These are phyloP conservation scores for Hyaloperonospora arabidopsidis DNA, from an alignment of 352 stramenopile genomes.

Conservation along the genomic window DNA sequence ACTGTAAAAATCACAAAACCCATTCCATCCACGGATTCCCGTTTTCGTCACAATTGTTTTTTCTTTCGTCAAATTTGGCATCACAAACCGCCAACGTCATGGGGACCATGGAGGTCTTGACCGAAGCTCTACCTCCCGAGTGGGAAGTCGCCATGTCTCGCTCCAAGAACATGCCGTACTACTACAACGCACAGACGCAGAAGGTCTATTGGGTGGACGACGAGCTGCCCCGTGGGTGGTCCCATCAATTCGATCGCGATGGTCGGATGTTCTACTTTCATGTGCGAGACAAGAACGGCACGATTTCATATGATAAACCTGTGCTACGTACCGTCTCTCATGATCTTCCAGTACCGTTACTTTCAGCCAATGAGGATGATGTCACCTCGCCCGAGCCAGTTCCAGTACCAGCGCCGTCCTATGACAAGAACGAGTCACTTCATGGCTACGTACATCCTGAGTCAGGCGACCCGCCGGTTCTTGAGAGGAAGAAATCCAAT, in stretches of 20 bases:
- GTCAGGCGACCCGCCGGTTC: constrained; percentile 11
- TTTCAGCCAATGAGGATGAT: not conserved
- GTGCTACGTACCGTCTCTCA: constrained; percentile 29
- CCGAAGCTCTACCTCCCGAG: constrained; percentile 54
- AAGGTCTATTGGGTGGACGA: constrained; percentile 83
- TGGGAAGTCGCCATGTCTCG: constrained; percentile 77
- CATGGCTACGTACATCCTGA: constrained; percentile 3
- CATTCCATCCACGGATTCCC: no score
- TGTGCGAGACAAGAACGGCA: constrained; percentile 59
- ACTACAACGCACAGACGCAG: constrained; percentile 67
- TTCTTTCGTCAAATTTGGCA: no score
- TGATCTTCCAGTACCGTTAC: constrained; percentile 1
- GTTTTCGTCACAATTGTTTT: no score
- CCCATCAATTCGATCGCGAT: constrained; percentile 66
- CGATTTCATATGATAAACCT: constrained; percentile 68
- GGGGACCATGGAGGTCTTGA: constrained; percentile 32
- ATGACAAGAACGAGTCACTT: constrained; percentile 19
- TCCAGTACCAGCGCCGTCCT: constrained; percentile 41
- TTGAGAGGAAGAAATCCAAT: constrained; percentile 63
- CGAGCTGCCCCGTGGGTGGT: constrained; percentile 71
- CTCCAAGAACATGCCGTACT: constrained; percentile 82
- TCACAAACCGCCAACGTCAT: no score
- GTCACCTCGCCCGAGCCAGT: constrained; percentile 29
- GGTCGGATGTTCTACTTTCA: constrained; percentile 66
- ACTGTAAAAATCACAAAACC: no score